Percentiles rank a stretch among this genome's conserved stretches.
Conservation (phyloP, 139 green algal genomes). For the Desmodesmus armatus region DNA sequence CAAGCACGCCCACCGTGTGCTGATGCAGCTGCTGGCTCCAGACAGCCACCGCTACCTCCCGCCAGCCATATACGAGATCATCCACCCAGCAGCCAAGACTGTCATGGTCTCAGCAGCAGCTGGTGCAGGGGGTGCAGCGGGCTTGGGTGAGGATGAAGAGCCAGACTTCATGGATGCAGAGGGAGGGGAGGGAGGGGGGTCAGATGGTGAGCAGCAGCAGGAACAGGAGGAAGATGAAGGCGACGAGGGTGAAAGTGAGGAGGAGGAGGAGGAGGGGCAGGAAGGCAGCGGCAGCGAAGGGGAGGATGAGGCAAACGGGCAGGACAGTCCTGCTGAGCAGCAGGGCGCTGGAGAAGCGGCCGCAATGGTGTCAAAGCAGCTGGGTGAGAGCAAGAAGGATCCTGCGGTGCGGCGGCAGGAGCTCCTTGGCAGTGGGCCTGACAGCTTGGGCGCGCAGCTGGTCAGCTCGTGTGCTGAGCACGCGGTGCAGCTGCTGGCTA, state of each 20-base stretch:
- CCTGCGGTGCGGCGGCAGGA: constrained; percentile 63
- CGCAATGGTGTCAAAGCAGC: constrained; percentile 40
- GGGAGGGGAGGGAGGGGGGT: constrained; percentile 30
- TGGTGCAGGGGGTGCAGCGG: constrained; percentile 26
- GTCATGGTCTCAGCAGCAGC: constrained; percentile 44
- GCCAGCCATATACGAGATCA: constrained; percentile 59
- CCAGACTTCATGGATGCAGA: too few relatives aligned
- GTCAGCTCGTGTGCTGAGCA: constrained; percentile 41
- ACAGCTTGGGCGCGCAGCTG: constrained; percentile 64
- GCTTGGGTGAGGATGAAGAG: constrained; percentile 10
- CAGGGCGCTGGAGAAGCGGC: background rate
- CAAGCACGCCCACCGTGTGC: constrained; percentile 63
- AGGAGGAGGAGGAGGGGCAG: background rate
- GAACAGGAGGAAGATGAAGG: constrained; percentile 10
- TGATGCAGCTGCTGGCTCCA: constrained; percentile 84
- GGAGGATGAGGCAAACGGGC: background rate
- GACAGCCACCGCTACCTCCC: constrained; percentile 74
- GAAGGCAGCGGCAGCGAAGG: background rate
- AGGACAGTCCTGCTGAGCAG: background rate
- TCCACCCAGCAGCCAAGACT: constrained; percentile 62
- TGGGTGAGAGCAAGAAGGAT: constrained; percentile 89
- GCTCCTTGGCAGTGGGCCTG: constrained; percentile 65
- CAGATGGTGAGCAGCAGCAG: constrained; percentile 42
- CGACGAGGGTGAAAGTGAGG: constrained; percentile 34
- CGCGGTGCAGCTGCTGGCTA: constrained; percentile 59